Evolutionary conservation across 805 yeast genomes (phyloP).

Genomic region (Starmerella kuoi): DNA sequence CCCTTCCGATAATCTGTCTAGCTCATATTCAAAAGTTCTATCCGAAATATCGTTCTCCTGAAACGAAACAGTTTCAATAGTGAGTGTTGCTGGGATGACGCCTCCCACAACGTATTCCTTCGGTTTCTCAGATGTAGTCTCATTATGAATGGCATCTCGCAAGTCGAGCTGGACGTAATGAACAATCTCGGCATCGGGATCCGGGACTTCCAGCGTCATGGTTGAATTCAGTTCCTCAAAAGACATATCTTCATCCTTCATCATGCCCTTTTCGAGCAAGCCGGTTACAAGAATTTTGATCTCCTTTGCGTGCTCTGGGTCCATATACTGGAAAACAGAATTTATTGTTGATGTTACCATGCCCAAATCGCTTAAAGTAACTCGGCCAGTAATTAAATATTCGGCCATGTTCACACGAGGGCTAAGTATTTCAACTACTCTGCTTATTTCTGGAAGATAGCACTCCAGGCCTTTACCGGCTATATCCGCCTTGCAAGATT

Average conservation of each 20-base stretch:
- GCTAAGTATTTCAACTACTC: conserved; percentile 4
- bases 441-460: conserved; percentile 6
- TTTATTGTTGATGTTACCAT: not conserved
- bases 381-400: conserved; percentile 3
- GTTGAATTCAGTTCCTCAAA: conserved; percentile 17
- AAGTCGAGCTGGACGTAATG: conserved; percentile 42
- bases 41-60: conserved; percentile 2
- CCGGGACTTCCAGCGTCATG: conserved; percentile 44
- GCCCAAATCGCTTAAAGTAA: not conserved
- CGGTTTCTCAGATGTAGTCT: not conserved
- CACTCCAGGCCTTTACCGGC: conserved; percentile 34
- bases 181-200: conserved; percentile 49
- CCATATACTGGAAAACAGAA: conserved; percentile 12
- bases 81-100: conserved; percentile 39
- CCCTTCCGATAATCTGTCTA: conserved; percentile 45
- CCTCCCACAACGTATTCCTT: conserved; percentile 45
- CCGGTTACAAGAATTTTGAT: not conserved
- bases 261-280: not conserved
- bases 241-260: not conserved
- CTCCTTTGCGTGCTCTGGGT: conserved; percentile 13
- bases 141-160: conserved; percentile 21
- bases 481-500: conserved; percentile 6
- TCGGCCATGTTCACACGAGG: conserved; percentile 3
- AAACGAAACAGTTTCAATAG: conserved; percentile 26
- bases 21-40: conserved; percentile 35